A percentile compares a stretch with the other conserved stretches of the same genome.
phyloP scores from a whole-genome alignment of 129 eudicot species.

The Helichrysum umbraculigerum region DNA sequence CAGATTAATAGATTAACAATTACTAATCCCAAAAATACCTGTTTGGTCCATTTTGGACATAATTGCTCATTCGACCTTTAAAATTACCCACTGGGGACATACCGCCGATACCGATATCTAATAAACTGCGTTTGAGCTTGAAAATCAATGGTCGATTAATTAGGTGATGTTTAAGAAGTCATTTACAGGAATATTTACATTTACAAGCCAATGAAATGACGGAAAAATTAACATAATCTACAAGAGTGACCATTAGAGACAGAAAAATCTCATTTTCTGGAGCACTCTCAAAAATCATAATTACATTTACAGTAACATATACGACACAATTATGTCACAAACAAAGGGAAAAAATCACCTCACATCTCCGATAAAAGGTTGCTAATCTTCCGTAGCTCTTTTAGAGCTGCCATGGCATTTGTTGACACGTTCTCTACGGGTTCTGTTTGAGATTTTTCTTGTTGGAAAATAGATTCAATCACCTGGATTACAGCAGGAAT shows the following conservation, averaged over 20 bases:
- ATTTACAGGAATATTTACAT: slow-evolving; percentile 34
- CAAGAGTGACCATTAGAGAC: slow-evolving; percentile 8
- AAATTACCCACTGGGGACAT: too few relatives aligned
- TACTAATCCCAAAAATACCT: too few relatives aligned
- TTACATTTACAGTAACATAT: slow-evolving; percentile 24
- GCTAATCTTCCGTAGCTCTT: slow-evolving; percentile 92
- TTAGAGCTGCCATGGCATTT: slow-evolving; percentile 68
- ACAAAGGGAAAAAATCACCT: slow-evolving; percentile 23
- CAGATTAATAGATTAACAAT: too few relatives aligned
- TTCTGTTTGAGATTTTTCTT: slow-evolving; percentile 48
- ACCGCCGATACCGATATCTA: too few relatives aligned
- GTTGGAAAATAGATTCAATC: slow-evolving; percentile 80
- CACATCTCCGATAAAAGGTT: slow-evolving; percentile 73
- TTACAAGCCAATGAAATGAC: slow-evolving; percentile 1
- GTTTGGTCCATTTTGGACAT: too few relatives aligned
- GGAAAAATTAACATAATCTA: slow-evolving; percentile 12
- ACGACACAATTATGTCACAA: too few relatives aligned
- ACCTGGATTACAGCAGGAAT: slow-evolving; percentile 47
- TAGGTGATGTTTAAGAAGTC: too few relatives aligned
- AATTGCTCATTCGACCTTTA: too few relatives aligned
- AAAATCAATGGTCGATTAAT: too few relatives aligned
- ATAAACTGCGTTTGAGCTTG: too few relatives aligned
- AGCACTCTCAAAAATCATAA: slow-evolving; percentile 12
- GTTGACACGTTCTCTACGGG: slow-evolving; percentile 47
- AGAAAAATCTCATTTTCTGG: slow-evolving; percentile 10